Base-by-base conservation (phyloP, 192 early-diverging fungal species). In the Coemansia sp. region DNA sequence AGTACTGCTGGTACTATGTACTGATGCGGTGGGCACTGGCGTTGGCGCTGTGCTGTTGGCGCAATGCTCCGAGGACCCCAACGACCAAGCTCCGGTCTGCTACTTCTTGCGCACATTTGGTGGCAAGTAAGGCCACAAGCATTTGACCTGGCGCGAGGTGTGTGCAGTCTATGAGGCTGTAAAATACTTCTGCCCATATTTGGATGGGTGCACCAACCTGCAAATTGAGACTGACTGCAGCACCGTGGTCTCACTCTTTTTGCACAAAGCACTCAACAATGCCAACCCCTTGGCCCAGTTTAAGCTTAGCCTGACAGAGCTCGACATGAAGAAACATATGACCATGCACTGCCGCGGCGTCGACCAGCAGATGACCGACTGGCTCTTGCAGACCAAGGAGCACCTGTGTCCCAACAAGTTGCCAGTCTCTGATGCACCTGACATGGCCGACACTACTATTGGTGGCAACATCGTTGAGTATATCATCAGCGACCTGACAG, bases 151-250 rank as follows among this genome's bases (percentile, higher is more conserved):
- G 62, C 33, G 63, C 5, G 70, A 78, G 62, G 66, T 66, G 0
- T 66, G 54, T 10, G 70, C 70, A 0, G 63, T 70, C 0, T 39
- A 62, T 4, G 53, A 65, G 33, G 54, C 70, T 0, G 71, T 67
- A 17, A 59, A 60, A n/a, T 30, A 62, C 24, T 73, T 78, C 39
- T 78, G 70, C 57, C 54, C 66, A 0, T 72, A 67, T 42, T 42
- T 78, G 0, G 76, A 73, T 27, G 63, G 76, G 0, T 69, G 70
- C 2, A 42, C 17, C 6, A 72, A 72, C 56, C 30, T 27, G 23
- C 42, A 31, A 2, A 65, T 78, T 6, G 63, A 72, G 53, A 64
- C 70, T 7, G 70, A 78, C 59, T 65, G 65, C 11, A 29, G 59
- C 39, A 69, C 63, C 4, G 51, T 68, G 0, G 61, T 62, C 6